Evolutionary conservation across 257 asterid genomes (phyloP).

Genomic region (Nicotiana sylvestris): DNA sequence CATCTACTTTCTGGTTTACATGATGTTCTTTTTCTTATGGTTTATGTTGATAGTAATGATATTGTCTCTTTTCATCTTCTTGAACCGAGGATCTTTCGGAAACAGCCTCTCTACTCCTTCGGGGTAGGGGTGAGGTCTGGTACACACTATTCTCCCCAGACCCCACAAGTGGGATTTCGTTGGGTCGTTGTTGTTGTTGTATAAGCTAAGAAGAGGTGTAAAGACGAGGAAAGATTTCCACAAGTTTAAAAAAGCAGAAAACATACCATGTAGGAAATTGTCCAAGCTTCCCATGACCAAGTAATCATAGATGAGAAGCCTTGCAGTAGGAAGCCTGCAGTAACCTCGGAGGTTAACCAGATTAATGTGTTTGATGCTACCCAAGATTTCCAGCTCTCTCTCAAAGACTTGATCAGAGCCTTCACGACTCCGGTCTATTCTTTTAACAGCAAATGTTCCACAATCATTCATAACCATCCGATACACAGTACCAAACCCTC

Average conservation of each 20-base stretch:
- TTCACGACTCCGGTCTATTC: slow-evolving; percentile 80
- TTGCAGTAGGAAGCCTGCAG: slow-evolving; percentile 84
- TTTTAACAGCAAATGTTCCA: slow-evolving; percentile 92
- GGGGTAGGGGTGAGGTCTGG: too few relatives aligned
- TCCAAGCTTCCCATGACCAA: slow-evolving; percentile 93
- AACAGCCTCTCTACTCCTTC: too few relatives aligned
- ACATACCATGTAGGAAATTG: slow-evolving; percentile 74
- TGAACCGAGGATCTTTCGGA: too few relatives aligned
- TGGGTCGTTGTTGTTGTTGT: too few relatives aligned
- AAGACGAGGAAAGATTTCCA: not conserved
- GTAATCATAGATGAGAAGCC: slow-evolving; percentile 88
- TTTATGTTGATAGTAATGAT: too few relatives aligned
- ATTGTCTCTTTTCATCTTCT: too few relatives aligned
- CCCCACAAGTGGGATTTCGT: too few relatives aligned
- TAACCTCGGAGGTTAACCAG: slow-evolving; percentile 91
- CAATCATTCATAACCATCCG: slow-evolving; percentile 99
- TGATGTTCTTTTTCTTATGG: too few relatives aligned
- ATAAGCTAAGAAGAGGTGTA: not conserved
- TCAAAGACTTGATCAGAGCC: slow-evolving; percentile 94
- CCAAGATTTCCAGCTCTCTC: slow-evolving; percentile 90
- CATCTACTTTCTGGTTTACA: too few relatives aligned
- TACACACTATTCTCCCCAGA: too few relatives aligned
- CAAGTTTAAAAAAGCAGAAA: not conserved
- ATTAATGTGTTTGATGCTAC: slow-evolving; percentile 88
- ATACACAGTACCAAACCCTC: slow-evolving; percentile 96